Evolutionary conservation across 2,329 filamentous ascomycete genomes (phyloP), one percentile per base, ranked within the genome.

Genomic region (Stagonosporopsis tanaceti): DNA sequence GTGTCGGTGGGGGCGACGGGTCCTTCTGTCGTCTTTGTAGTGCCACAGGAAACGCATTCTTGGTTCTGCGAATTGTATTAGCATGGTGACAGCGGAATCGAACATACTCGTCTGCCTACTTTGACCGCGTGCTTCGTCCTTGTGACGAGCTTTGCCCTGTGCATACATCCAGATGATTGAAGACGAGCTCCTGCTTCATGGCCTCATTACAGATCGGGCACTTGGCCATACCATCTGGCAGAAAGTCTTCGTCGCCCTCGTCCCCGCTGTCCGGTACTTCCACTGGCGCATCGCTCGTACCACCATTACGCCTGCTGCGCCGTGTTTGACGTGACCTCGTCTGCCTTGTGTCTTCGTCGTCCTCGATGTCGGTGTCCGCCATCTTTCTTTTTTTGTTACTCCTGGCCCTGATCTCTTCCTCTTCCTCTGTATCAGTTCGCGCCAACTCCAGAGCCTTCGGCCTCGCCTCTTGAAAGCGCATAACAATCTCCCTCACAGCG

Each of bases 401-500:
- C 2, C 50, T 59, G 35, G 59, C 47, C 24, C 55, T 48, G 4
- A 4, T 39, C 5, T 12, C 37, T 24, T 66, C 63, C 37, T 56
- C 65, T 38, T 63, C 58, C 47, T 59, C 66, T 51, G 73, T 66
- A n/a, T 79, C 76, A 48, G 69, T 78, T 44, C 78, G 84, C 28
- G 92, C 92, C 67, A 93, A 80, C 1, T 83, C 80, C 25, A 97
- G 75, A 3, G 90, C 81, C 20, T 79, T 78, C 3, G 84, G 76
- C 53, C 94, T 83, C 4, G 87, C 87, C 50, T 81, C 84, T 63
- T 85, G 80, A 65, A 97, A 99, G 0, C 88, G 85, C 37, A 92
- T 88, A 8, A 97, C 91, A 1, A 94, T 83, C 72, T 98, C 93
- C 70, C 95, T 87, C 63, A 98, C 81, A 0, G 89, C 88, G 84